A percentile compares a stretch with the other conserved stretches of the same genome.
phyloP scores from a whole-genome alignment of 73 alveolate species.

The Stentor roeselii region DNA sequence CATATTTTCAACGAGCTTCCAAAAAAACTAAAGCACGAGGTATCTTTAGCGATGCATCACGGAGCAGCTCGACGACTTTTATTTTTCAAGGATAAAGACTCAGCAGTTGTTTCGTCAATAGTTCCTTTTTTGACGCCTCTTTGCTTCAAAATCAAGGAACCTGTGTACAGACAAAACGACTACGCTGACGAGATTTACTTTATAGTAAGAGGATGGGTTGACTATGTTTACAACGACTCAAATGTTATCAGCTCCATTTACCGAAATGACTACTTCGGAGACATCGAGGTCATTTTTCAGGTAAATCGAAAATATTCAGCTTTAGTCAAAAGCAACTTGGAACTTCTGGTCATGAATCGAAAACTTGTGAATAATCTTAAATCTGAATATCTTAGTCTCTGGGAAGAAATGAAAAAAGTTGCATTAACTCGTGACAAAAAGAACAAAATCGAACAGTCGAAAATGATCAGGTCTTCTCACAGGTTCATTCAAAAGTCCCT shows the following conservation, averaged over 20 bases:
- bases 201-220: constrained; percentile 49
- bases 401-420: neutral
- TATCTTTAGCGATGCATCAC: constrained; percentile 39
- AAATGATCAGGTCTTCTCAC: no score
- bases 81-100: constrained; percentile 48
- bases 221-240: constrained; percentile 37
- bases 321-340: constrained; percentile 29
- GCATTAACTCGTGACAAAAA: neutral
- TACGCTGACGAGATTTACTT: constrained; percentile 52
- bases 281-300: constrained; percentile 46
- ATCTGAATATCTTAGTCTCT: neutral
- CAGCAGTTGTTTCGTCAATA: constrained; percentile 38
- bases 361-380: neutral
- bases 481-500: no score
- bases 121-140: constrained; percentile 47
- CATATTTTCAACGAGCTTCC: constrained; percentile 44
- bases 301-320: constrained; percentile 32
- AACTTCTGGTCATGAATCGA: constrained; percentile 29
- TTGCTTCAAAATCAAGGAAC: constrained; percentile 36
- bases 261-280: constrained; percentile 60
- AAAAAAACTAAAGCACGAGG: constrained; percentile 36
- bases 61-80: constrained; percentile 34
- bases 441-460: no score
- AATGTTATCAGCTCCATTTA: constrained; percentile 36
- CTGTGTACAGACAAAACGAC: constrained; percentile 41